These are phyloP conservation scores for Heliamphora pulchella DNA, from an alignment of 179 eudicot species.

Conservation along the genomic window DNA sequence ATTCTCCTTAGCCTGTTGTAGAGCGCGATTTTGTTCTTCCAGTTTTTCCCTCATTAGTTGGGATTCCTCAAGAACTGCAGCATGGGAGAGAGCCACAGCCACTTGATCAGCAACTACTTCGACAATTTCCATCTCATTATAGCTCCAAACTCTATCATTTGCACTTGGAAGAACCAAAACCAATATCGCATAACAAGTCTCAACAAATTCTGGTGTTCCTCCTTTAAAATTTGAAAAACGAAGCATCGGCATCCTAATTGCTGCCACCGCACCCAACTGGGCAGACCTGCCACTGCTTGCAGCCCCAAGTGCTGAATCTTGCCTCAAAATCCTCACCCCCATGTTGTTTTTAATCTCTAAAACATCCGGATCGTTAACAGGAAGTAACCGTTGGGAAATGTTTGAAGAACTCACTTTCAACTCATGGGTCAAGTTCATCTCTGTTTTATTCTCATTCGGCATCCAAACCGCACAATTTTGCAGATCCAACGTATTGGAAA, in stretches of 20 bases:
- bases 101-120: slow-evolving; percentile 91
- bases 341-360: slow-evolving; percentile 30
- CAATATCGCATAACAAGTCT: slow-evolving; percentile 66
- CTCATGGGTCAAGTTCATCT: slow-evolving; percentile 71
- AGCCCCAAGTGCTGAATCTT: slow-evolving; percentile 49
- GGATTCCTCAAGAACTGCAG: slow-evolving; percentile 81
- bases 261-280: slow-evolving; percentile 65
- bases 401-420: slow-evolving; percentile 36
- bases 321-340: slow-evolving; percentile 50
- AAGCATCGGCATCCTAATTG: slow-evolving; percentile 85
- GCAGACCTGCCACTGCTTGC: slow-evolving; percentile 58
- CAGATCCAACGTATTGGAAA: slow-evolving; percentile 67
- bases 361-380: slow-evolving; percentile 60
- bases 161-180: slow-evolving; percentile 63
- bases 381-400: slow-evolving; percentile 27
- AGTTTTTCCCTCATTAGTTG: slow-evolving; percentile 60
- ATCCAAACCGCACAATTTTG: slow-evolving; percentile 88
- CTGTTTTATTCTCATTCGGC: slow-evolving; percentile 57
- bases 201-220: slow-evolving; percentile 71
- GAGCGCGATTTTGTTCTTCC: slow-evolving; percentile 54
- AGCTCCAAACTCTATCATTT: slow-evolving; percentile 44
- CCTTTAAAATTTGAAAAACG: slow-evolving; percentile 70
- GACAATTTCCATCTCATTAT: slow-evolving; percentile 65
- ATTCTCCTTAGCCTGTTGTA: slow-evolving; percentile 61
- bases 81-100: slow-evolving; percentile 94